Conservation (phyloP, 139 green algal species). For the Eudorina sp. region DNA sequence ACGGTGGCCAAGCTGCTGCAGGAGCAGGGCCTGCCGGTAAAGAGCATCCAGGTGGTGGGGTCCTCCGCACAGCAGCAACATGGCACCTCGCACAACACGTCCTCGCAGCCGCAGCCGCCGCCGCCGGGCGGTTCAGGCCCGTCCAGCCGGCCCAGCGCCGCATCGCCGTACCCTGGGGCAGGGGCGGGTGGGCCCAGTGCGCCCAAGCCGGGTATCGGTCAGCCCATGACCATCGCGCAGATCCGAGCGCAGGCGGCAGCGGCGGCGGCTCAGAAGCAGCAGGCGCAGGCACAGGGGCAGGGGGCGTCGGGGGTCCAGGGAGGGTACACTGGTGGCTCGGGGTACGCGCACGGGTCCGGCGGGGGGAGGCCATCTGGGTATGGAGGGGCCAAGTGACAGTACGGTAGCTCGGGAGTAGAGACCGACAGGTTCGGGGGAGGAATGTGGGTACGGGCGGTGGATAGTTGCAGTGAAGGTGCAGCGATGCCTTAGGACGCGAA, state of each 20-base stretch:
- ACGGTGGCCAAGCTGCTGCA: constrained; percentile 25
- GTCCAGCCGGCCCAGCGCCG: not conserved
- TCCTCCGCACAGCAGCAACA: no score
- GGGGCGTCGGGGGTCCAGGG: not conserved
- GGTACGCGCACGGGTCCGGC: not conserved
- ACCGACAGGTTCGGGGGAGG: no score
- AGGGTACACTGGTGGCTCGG: not conserved
- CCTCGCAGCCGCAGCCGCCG: not conserved
- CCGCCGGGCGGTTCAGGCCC: not conserved
- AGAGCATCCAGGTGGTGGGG: not conserved
- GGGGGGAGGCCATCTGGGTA: no score
- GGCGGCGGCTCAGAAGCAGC: not conserved
- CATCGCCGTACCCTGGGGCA: not conserved
- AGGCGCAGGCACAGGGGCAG: not conserved
- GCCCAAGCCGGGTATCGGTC: not conserved
- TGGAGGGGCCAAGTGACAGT: no score
- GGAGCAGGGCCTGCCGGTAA: constrained; percentile 7
- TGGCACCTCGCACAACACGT: no score
- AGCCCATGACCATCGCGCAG: constrained; percentile 2
- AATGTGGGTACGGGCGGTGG: no score
- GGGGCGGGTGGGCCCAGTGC: no score
- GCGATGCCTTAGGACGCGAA: no score
- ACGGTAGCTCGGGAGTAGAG: no score
- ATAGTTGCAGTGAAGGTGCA: no score
- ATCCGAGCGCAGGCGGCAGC: not conserved